Base-by-base conservation (phyloP, 2,329 filamentous ascomycete species). In the Colletotrichum tabaci region DNA sequence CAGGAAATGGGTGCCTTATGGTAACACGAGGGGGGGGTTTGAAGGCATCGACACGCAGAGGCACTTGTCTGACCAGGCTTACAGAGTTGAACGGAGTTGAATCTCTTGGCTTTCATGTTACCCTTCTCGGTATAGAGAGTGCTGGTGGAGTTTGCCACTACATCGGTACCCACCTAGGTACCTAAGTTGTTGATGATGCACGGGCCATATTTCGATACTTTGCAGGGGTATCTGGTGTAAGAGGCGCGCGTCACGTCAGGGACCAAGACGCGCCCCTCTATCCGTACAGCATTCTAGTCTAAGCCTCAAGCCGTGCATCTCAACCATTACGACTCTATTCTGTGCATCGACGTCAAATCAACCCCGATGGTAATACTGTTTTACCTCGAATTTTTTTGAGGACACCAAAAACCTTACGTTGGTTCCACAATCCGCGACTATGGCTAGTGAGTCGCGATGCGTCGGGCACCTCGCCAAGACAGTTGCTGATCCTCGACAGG, bases 361-460 rank as follows among this genome's bases (percentile, higher is more conserved):
- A 40, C 38, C 26, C 56, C 52, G 18, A 60, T 69, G 53, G 69
- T 16, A 35, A 2, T n/a, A n/a, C 40, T 21, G 13, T n/a, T 26
- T 15, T 21, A 12, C 3, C 4, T 8, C 16, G 67, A 23, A 2
- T 16, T 16, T 16, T 9, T 21, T 10, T n/a, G 7, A 16, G 16
- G 30, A 30, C 47, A 26, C 8, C 16, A 5, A 13, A n/a, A 30
- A 30, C 6, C 53, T 40, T 35, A 4, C 3, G n/a, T 18, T 5
- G 15, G 12, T 21, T 18, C 26, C 47, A 18, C 44, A 64, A 35
- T 58, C 58, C 8, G 38, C 55, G 67, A 75, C 40, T 70, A 84
- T 84, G 82, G 80, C 81, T 49, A 81, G 82, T 77, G 77, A 77
- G 78, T 52, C 10, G 23, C 44, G 55, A 42, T 13, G 13, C n/a